Conservation (phyloP, 208 protist species). For the Crithidia acanthocephali region DNA sequence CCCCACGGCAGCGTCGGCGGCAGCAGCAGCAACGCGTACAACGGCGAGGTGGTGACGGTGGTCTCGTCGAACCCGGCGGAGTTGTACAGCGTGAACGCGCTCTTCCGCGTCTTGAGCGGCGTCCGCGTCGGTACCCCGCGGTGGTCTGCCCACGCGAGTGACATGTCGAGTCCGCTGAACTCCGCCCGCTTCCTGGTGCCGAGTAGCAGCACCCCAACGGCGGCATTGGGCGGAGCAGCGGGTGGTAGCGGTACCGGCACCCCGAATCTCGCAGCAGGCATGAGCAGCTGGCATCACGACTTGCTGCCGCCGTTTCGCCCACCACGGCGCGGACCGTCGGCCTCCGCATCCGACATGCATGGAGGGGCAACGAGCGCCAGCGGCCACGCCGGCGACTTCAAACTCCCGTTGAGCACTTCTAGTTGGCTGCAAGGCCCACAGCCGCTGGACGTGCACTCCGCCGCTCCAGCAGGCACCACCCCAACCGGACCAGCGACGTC, state of each 20-base stretch:
- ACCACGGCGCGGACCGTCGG: conserved; percentile 6
- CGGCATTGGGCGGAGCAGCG: no score
- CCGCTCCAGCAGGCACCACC: conserved; percentile 7
- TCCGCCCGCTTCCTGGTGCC: conserved; percentile 17
- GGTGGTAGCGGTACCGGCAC: background rate
- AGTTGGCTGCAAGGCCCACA: conserved; percentile 36
- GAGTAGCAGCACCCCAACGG: background rate
- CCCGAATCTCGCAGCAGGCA: conserved; percentile 6
- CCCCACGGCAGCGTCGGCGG: background rate
- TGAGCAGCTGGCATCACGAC: conserved; percentile 22
- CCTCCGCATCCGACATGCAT: background rate
- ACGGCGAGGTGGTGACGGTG: background rate
- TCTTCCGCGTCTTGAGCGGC: conserved; percentile 51
- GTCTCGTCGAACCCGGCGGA: conserved; percentile 32
- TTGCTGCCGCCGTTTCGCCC: conserved; percentile 13
- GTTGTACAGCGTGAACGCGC: conserved; percentile 45
- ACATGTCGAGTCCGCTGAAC: conserved; percentile 17
- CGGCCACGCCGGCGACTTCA: conserved; percentile 5
- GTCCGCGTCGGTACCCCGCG: conserved; percentile 31
- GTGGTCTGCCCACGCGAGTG: conserved; percentile 16
- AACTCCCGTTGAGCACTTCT: conserved; percentile 14
- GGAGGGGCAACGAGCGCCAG: background rate
- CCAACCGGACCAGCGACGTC: background rate
- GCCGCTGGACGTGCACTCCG: conserved; percentile 28
- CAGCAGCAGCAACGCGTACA: background rate